Base-by-base conservation (phyloP, 345 rosid species). In the Syzygium aromaticum region DNA sequence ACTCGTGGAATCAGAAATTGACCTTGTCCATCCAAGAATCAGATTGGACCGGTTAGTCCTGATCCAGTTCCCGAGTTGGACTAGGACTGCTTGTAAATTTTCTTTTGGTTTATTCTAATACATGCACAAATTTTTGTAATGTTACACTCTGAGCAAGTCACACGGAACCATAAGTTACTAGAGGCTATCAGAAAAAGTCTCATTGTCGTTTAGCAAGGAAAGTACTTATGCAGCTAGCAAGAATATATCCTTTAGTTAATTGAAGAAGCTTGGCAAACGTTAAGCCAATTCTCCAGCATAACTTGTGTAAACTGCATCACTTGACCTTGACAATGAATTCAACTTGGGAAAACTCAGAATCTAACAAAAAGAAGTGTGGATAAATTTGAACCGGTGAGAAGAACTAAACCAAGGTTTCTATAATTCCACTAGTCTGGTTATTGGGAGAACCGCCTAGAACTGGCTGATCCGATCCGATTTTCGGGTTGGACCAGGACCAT, bases 391-490 rank as follows among this genome's bases (percentile, higher is more conserved):
- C 9, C 2, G 0, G 5, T 61, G 73, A 27, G 64, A 11, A 25
- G 15, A 15, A n/a, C 9, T 13, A 13, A n/a, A n/a, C 73, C 73
- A 7, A 61, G 64, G 16, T 59, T 59, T 25, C 11, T 59, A 59
- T 59, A 25, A 6, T 59, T 27, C 64, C 64, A 61, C 6, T 7
- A 9, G 9, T 12, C 33, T 2, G 19, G 73, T 61, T 61, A 19
- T 61, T n/a, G 33, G 19, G 73, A 19, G 19, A 61, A 61, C 2
- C 3, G 8, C 73, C 33, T 12, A n/a, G n/a, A 61, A 61, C 2
- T 3, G 0, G n/a, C 27, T 0, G 1, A 4, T 61, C 73, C 0
- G 5, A n/a, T 61, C 2, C 3, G 17, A 4, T 61, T 61, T n/a
- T 61, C 27, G 0, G 8, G 7, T n/a, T 61, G 73, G 28, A 61